Conservation (phyloP, 176 grass and related monocot species). For the Bromus sterilis region DNA sequence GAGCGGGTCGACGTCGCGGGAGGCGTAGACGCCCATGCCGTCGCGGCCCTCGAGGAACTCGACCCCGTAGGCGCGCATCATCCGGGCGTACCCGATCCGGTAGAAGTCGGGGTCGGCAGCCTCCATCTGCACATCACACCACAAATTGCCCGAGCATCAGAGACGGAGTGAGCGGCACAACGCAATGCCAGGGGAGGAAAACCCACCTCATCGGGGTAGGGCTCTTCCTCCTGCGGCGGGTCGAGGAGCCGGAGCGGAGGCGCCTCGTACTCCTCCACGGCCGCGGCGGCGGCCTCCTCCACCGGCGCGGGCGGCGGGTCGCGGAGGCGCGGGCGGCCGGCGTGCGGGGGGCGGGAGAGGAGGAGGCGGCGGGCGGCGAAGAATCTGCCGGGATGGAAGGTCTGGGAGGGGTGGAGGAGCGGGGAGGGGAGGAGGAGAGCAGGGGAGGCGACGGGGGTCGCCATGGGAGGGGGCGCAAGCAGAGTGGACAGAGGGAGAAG, state of each 20-base stretch:
- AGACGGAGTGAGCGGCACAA: background rate
- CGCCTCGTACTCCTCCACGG: conserved; percentile 5
- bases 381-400: too few species aligned
- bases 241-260: conserved; percentile 54
- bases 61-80: conserved; percentile 76
- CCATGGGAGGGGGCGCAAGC: conserved; percentile 5
- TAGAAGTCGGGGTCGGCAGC: conserved; percentile 90
- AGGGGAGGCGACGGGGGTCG: conserved; percentile 13
- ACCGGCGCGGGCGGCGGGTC: background rate
- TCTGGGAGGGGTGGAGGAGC: background rate
- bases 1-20: conserved; percentile 72
- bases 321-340: conserved; percentile 26
- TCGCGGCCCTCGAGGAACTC: conserved; percentile 88
- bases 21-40: conserved; percentile 83
- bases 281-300: background rate
- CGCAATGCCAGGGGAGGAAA: rapidly evolving
- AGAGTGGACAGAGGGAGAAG: background rate
- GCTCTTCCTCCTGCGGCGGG: conserved; percentile 35
- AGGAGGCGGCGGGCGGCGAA: background rate
- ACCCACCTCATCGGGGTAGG: conserved; percentile 22
- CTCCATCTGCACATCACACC: conserved; percentile 43
- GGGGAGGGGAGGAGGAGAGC: background rate
- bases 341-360: background rate
- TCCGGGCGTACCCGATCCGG: conserved; percentile 74
- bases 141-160: background rate